Evolutionary conservation across 2,329 filamentous ascomycete genomes (phyloP).

Genomic region (Venturia carpophila): DNA sequence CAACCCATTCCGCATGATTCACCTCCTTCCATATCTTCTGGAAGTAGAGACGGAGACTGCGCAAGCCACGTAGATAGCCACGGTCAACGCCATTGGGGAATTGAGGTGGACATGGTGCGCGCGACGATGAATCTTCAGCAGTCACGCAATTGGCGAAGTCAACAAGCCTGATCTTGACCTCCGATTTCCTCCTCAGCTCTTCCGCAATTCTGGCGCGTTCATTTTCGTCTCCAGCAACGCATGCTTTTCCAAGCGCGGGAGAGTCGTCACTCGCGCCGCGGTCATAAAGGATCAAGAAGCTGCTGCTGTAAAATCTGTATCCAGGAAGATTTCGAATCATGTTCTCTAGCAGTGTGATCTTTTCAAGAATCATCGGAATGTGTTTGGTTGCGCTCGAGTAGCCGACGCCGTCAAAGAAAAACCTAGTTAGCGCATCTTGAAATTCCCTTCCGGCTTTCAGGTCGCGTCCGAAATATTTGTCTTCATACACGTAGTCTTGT

Average conservation of each 20-base stretch:
- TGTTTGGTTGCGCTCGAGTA: conserved; percentile 73
- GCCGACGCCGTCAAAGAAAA: conserved; percentile 83
- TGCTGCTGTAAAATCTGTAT: conserved; percentile 93
- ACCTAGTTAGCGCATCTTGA: conserved; percentile 76
- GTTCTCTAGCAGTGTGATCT: conserved; percentile 71
- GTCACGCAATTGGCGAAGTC: conserved; percentile 98
- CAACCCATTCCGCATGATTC: conserved; percentile 37
- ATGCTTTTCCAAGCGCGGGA: background rate
- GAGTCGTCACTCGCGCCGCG: conserved; percentile 47
- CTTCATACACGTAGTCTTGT: conserved; percentile 85
- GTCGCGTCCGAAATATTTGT: conserved; percentile 93
- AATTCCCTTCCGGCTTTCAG: conserved; percentile 84
- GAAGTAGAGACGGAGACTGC: conserved; percentile 75
- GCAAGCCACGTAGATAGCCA: conserved; percentile 80
- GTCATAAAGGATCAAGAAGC: conserved; percentile 91
- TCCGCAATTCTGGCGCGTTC: conserved; percentile 32
- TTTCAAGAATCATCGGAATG: conserved; percentile 78
- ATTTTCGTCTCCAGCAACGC: conserved; percentile 15
- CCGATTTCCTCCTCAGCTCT: conserved; percentile 21
- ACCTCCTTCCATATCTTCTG: conserved; percentile 78
- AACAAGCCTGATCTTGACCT: conserved; percentile 91
- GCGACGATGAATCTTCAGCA: conserved; percentile 59
- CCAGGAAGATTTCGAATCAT: conserved; percentile 73
- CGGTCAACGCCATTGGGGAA: conserved; percentile 75
- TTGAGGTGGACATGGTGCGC: conserved; percentile 66